phyloP scores from a whole-genome alignment of 371 early-diverging fungal species.

The Mortierella sp. region DNA sequence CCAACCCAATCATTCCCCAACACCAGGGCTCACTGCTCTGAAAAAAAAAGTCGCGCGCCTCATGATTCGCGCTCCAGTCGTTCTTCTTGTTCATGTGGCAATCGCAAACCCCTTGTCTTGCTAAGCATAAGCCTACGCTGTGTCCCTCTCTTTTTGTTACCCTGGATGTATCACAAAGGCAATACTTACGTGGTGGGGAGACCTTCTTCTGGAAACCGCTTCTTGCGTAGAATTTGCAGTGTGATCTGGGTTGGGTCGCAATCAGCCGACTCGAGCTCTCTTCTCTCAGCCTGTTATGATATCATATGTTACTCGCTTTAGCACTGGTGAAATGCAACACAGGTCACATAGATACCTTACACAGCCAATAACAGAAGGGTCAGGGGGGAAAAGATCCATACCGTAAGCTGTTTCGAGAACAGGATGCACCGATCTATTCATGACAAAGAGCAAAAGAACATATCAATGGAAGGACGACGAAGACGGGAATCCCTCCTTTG shows the following conservation, averaged over 20 bases:
- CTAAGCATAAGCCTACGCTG: background rate
- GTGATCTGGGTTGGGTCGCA: conserved; percentile 57
- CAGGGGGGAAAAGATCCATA: too few species aligned
- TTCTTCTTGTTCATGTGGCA: conserved; percentile 27
- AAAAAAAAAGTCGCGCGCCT: background rate
- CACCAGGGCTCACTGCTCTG: conserved; percentile 1
- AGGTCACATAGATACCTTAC: too few species aligned
- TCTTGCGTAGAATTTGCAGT: conserved; percentile 59
- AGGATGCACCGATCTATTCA: conserved; percentile 62
- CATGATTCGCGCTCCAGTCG: background rate
- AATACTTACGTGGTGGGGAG: conserved; percentile 55
- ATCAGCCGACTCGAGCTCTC: conserved; percentile 58
- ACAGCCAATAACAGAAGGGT: too few species aligned
- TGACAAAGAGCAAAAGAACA: background rate
- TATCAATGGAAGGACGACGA: background rate
- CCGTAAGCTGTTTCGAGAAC: conserved; percentile 64
- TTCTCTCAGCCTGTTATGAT: conserved; percentile 59
- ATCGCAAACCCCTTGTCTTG: conserved; percentile 1
- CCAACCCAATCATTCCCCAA: background rate
- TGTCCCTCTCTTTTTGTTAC: background rate
- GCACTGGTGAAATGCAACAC: too few species aligned
- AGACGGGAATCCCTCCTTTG: background rate
- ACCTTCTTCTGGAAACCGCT: conserved; percentile 59
- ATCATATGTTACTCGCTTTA: too few species aligned
- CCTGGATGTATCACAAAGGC: background rate